A percentile compares a stretch with the other conserved stretches of the same genome.
These are phyloP conservation scores for Kockiozyma suomiensis DNA, from an alignment of 805 yeast species.

Conservation along the genomic window DNA sequence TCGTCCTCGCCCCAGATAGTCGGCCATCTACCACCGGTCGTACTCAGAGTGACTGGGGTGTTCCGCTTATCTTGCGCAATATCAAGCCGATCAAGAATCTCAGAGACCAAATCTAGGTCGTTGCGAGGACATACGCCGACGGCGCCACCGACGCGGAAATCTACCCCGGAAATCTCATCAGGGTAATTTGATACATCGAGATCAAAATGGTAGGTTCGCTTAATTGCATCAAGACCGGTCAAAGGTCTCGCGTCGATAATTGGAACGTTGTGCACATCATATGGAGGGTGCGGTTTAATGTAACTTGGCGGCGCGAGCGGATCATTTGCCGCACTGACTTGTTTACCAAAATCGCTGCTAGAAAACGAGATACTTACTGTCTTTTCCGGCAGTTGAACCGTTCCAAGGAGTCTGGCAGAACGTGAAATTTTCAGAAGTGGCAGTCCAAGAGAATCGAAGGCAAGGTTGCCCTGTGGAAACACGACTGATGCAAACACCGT, in stretches of 20 bases:
- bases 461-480: conserved; percentile 10
- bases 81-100: conserved; percentile 27
- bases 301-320: conserved; percentile 29
- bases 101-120: conserved; percentile 28
- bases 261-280: conserved; percentile 33
- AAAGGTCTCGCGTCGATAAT: conserved; percentile 34
- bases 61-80: conserved; percentile 15
- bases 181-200: conserved; percentile 37
- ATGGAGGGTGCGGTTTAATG: conserved; percentile 37
- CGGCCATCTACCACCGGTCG: conserved; percentile 39
- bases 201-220: conserved; percentile 38
- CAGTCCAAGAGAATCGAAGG: conserved; percentile 12
- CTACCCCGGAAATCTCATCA: conserved; percentile 36
- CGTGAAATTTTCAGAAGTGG: conserved; percentile 5
- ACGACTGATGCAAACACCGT: conserved; percentile 5
- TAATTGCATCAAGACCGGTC: conserved; percentile 34
- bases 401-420: conserved; percentile 17
- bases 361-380: background rate
- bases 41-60: conserved; percentile 20
- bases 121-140: conserved; percentile 39
- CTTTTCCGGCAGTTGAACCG: background rate
- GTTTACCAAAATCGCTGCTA: no score
- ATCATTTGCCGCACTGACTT: background rate
- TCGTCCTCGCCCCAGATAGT: conserved; percentile 39
- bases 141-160: conserved; percentile 40